Evolutionary conservation across 2,329 filamentous ascomycete genomes (phyloP), one percentile per base, ranked within the genome.

Genomic region (Penicillium sp.): DNA sequence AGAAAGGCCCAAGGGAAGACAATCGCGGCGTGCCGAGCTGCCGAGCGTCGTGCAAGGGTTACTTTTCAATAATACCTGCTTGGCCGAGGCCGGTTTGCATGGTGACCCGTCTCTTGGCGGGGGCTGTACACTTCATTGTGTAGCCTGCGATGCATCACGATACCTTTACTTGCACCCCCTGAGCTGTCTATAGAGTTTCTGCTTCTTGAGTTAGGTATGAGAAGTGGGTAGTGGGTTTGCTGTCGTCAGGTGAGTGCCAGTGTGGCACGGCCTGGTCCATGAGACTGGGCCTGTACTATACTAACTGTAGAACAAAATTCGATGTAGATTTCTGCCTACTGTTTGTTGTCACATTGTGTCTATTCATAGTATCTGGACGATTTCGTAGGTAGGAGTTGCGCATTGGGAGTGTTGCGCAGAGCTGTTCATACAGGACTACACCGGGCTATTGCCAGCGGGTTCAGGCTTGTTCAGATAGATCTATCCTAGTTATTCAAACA

Each of bases 71-170:
- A 52, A 50, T 53, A 43, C 37, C 53, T 51, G 48, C 51, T 51
- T 28, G 40, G 34, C 23, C 19, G 37, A 7, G 36, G 18, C 29
- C n/a, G 33, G 31, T 36, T 29, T 37, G 37, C 43, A 29, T 52
- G 43, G 43, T 39, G 24, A 45, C 24, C n/a, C 16, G 26, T 36
- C 16, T 46, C 60, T 63, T 63, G 56, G 59, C 56, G 56, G 60
- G 51, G 60, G 54, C 60, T 53, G 37, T 53, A 53, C 46, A 46
- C 34, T 47, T 45, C 28, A 21, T 5, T 14, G 19, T 51, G 48
- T 21, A 24, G 9, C 18, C 21, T 50, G 16, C 26, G 48, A 26
- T 37, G 16, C 29, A 34, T 34, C 39, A 28, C n/a, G 39, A 19
- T 9, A 16, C 13, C 3, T 43, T 43, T 18, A 3, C 10, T 28